Percentiles rank a stretch among this genome's conserved stretches.
These are phyloP conservation scores for Neurospora cerealis DNA, from an alignment of 495 filamentous ascomycete species.

Conservation along the genomic window DNA sequence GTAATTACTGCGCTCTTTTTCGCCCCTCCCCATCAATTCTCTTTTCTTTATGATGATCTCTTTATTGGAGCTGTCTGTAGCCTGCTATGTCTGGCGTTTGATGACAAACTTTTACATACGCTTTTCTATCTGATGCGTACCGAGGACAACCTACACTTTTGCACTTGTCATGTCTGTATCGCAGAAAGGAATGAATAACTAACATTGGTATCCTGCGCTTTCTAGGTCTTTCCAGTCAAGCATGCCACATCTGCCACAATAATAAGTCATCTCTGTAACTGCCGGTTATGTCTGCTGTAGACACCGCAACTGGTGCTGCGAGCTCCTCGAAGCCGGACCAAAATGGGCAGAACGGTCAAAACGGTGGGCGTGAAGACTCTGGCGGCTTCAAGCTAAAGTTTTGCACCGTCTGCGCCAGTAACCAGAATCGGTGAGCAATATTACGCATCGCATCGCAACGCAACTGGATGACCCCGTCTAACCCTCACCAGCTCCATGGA, in stretches of 20 bases:
- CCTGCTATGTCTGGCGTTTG: slow-evolving; percentile 31
- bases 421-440: slow-evolving; percentile 70
- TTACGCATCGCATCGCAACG: neutral
- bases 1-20: neutral
- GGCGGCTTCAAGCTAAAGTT: slow-evolving; percentile 76
- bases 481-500: slow-evolving; percentile 70
- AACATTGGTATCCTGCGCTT: neutral
- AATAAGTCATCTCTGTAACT: neutral
- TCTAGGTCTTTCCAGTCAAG: neutral
- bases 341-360: slow-evolving; percentile 13
- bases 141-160: neutral
- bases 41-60: slow-evolving; percentile 35
- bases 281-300: slow-evolving; percentile 15
- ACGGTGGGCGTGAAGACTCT: slow-evolving; percentile 29
- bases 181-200: neutral
- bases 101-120: slow-evolving; percentile 43
- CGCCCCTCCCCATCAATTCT: neutral
- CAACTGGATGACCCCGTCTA: neutral
- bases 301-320: slow-evolving; percentile 20
- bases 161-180: neutral
- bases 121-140: slow-evolving; percentile 38
- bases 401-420: slow-evolving; percentile 97
- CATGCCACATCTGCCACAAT: neutral
- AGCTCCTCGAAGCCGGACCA: slow-evolving; percentile 14
- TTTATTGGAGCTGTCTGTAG: slow-evolving; percentile 99